Evolutionary conservation across 164 flowering plant species (phyloP), one percentile per base, ranked within the genome.

Genomic region (Stephania cephalantha): DNA sequence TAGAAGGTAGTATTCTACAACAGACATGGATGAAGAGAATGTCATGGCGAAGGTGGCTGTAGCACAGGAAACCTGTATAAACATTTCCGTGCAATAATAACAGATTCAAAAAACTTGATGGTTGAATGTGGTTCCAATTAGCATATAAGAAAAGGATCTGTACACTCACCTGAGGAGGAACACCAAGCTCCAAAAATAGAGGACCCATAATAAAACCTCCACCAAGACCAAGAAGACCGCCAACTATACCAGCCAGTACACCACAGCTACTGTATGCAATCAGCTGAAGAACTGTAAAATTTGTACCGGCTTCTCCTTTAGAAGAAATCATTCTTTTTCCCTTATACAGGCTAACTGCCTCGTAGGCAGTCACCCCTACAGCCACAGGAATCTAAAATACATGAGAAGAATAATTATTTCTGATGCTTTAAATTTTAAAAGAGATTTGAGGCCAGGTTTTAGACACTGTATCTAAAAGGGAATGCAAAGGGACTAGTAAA

Each of bases 31-130:
- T 20, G 99, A 93, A 58, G 99, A 95, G 86, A 95, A 95, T 63
- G 88, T 87, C 99, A 95, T 95, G 73, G 96, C 99, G 84, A 95
- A 95, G 75, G 99, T 93, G 78, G 98, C 97, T 1, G 99, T 91
- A 58, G 97, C 99, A 86, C 99, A 91, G 69, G 99, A 90, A 55
- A 95, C 99, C 99, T 93, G 88, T 81, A 85, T 30, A 46, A 13
- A 68, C 72, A 68, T 78, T 71, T 45, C 46, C 42, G 4, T 35
- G 42, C 2, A 35, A 35, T 35, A 35, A 35, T 35, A 35, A 35
- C 42, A 35, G 42, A 35, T 35, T 35, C 42, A 35, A 35, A 0
- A 35, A 35, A 35, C 42, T 35, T 35, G 42, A 35, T 35, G 42
- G 42, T 35, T 35, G 4, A 35, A 35, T 2, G 42, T 35, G 18